phyloP scores from a whole-genome alignment of 257 asterid genomes.

The Fraxinus quadrangulata region DNA sequence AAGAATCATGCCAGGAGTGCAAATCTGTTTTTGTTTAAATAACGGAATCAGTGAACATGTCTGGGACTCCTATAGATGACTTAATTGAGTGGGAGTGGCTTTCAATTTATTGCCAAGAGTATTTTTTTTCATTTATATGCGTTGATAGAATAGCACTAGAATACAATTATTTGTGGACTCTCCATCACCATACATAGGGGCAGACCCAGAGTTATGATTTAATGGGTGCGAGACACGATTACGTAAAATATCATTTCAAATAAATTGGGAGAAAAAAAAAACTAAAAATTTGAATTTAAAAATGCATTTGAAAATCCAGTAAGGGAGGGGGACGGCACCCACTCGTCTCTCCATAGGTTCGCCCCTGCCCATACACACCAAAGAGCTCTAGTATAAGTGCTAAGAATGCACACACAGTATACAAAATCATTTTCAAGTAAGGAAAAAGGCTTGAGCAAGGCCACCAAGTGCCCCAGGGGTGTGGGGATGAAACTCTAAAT shows the following conservation, averaged over 20 bases:
- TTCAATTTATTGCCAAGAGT: not conserved
- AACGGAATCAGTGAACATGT: too few species aligned
- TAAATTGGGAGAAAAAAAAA: too few species aligned
- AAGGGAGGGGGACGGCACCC: too few species aligned
- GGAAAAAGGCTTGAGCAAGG: slow-evolving; percentile 13
- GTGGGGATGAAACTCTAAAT: not conserved
- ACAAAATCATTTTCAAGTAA: slow-evolving; percentile 79
- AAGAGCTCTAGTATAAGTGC: slow-evolving; percentile 73
- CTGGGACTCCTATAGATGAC: not conserved
- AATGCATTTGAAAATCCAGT: too few species aligned
- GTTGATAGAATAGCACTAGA: not conserved
- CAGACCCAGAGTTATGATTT: too few species aligned
- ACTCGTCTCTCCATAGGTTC: too few species aligned
- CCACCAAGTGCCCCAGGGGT: not conserved
- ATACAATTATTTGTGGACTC: not conserved
- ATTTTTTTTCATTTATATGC: not conserved
- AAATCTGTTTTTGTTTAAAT: too few species aligned
- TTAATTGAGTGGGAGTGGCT: not conserved
- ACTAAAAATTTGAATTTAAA: too few species aligned
- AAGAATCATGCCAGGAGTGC: not conserved
- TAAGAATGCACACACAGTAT: slow-evolving; percentile 79
- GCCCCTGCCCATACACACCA: slow-evolving; percentile 62
- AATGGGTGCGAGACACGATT: too few species aligned
- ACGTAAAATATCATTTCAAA: too few species aligned
- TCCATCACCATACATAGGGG: slow-evolving; percentile 62